Base-by-base conservation (phyloP, 2,329 filamentous ascomycete species). In the Exophiala bonariae region DNA sequence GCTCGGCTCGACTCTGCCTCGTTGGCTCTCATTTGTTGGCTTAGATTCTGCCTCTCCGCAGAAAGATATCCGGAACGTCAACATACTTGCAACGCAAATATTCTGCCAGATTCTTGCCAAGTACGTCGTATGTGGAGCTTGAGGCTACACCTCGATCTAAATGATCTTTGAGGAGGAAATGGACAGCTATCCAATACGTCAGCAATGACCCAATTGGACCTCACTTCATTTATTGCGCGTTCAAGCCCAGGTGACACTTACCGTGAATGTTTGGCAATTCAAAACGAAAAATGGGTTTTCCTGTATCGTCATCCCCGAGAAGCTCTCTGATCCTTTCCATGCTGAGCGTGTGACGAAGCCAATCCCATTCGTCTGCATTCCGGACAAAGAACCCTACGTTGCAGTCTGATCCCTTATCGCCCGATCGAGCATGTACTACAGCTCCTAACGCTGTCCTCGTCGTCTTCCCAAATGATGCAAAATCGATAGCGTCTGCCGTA, bases 301-400 rank as follows among this genome's bases (percentile, higher is more conserved):
- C 10, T 40, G 16, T 26, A 52, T 64, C 65, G 36, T 65, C 60
- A 33, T 72, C 64, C 1, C 63, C 72, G 0, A 76, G 63, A 41
- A 72, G 52, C 6, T 64, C 49, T 13, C 61, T 61, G 37, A 76
- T 52, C 6, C 60, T 62, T 3, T 58, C 50, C 6, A 61, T 56
- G 1, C 65, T 73, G 50, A 78, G 58, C n/a, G n/a, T n/a, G n/a
- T n/a, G n/a, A n/a, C n/a, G n/a, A n/a, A 73, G 59, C 69, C 71
- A 75, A 0, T 68, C 57, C 51, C 65, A 77, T 52, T 76, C 72
- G 23, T 73, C 67, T 0, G 6, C 23, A 28, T 61, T 55, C 2
- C 67, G 63, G 4, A 71, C 67, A 43, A 73, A 80, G 50, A 76
- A 67, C 0, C 72, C 73, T 2, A 74, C 63, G 36, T 75, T 76